phyloP scores from a whole-genome alignment of 768 basidiomycete genomes.

The Tricholoma bakamatsutake region DNA sequence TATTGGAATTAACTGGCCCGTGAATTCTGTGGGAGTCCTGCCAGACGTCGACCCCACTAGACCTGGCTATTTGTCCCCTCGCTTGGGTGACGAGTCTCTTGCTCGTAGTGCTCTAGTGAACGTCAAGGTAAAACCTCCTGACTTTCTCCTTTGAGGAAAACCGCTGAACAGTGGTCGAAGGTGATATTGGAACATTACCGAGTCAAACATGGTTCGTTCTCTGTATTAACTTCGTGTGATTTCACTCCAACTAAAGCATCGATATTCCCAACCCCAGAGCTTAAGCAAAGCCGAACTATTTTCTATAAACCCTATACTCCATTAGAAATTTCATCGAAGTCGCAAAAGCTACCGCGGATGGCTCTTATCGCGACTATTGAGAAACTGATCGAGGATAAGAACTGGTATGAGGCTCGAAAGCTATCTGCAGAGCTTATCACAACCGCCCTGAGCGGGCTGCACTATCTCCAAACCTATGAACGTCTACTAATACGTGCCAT shows the following conservation, averaged over 20 bases:
- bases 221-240: neutral
- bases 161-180: constrained; percentile 19
- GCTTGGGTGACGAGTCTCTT: constrained; percentile 39
- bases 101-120: constrained; percentile 60
- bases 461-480: constrained; percentile 84
- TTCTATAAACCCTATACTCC: constrained; percentile 57
- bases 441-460: constrained; percentile 51
- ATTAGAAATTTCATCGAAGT: constrained; percentile 30
- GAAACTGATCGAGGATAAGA: constrained; percentile 30
- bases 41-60: constrained; percentile 63
- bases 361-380: constrained; percentile 37
- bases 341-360: constrained; percentile 27
- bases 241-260: neutral
- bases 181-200: constrained; percentile 74
- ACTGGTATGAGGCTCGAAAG: constrained; percentile 45
- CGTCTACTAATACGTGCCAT: constrained; percentile 63
- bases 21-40: constrained; percentile 76
- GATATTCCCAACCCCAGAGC: constrained; percentile 31
- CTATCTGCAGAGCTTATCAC: constrained; percentile 48
- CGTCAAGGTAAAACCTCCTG: constrained; percentile 38
- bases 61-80: constrained; percentile 52
- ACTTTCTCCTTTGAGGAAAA: neutral
- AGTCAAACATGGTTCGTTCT: constrained; percentile 61
- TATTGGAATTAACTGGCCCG: constrained; percentile 69
- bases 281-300: constrained; percentile 52